Evolutionary conservation across 2,329 filamentous ascomycete species (phyloP).

Genomic region (Ceratocystis cacaofunesta): DNA sequence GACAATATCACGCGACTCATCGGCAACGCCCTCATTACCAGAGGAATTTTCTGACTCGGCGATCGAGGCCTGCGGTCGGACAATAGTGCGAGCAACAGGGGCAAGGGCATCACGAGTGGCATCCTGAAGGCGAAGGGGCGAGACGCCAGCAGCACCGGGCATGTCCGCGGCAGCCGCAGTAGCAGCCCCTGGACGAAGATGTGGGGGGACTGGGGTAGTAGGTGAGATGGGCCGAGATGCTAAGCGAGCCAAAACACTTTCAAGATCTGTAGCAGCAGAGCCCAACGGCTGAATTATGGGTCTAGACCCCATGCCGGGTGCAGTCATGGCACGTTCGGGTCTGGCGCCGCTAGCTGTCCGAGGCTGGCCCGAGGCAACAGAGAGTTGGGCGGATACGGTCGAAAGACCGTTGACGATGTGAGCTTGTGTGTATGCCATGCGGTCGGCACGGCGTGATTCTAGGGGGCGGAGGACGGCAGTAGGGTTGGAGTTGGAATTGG

Average conservation of each 20-base stretch:
- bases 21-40: slow-evolving; percentile 67
- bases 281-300: slow-evolving; percentile 6
- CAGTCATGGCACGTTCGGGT: slow-evolving; percentile 16
- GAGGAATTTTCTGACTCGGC: slow-evolving; percentile 72
- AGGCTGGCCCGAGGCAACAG: slow-evolving; percentile 14
- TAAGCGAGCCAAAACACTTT: not conserved
- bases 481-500: not conserved
- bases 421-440: slow-evolving; percentile 11
- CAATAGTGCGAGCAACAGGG: slow-evolving; percentile 37
- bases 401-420: slow-evolving; percentile 14
- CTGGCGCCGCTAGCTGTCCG: slow-evolving; percentile 3
- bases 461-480: not conserved
- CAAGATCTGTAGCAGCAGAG: slow-evolving; percentile 7
- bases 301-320: slow-evolving; percentile 9
- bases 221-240: slow-evolving; percentile 14
- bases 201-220: slow-evolving; percentile 16
- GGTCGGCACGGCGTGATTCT: slow-evolving; percentile 1
- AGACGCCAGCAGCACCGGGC: slow-evolving; percentile 23
- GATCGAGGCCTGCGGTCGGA: slow-evolving; percentile 30
- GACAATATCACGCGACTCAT: slow-evolving; percentile 60
- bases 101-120: slow-evolving; percentile 17
- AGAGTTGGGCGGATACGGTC: slow-evolving; percentile 11
- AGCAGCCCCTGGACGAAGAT: slow-evolving; percentile 49
- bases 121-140: not conserved
- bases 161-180: slow-evolving; percentile 62